Conservation (phyloP, 1,139 yeast genomes). For the Sugiyamaella castrensis region DNA sequence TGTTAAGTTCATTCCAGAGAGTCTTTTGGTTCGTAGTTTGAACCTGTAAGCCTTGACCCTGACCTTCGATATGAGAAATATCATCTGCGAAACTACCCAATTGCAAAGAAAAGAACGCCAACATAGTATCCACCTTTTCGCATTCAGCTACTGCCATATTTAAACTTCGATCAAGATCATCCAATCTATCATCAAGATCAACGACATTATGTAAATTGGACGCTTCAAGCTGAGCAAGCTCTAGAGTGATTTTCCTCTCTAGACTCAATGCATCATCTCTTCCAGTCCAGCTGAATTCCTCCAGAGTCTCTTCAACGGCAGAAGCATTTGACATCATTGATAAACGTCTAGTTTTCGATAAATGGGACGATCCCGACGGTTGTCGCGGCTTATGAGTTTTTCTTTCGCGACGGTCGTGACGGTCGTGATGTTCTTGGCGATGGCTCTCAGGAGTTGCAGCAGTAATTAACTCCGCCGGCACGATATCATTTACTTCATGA, state of each 20-base stretch:
- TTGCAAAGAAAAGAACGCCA: slow-evolving; percentile 57
- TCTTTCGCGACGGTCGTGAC: slow-evolving; percentile 1
- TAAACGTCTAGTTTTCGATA: slow-evolving; percentile 12
- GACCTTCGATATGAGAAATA: slow-evolving; percentile 66
- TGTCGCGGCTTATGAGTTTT: slow-evolving; percentile 9
- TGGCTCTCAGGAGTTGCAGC: background rate
- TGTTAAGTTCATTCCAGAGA: slow-evolving; percentile 65
- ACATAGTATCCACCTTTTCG: slow-evolving; percentile 55
- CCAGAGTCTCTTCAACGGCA: slow-evolving; percentile 61
- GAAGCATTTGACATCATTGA: slow-evolving; percentile 16
- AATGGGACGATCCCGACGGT: slow-evolving; percentile 11
- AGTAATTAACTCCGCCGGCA: slow-evolving; percentile 1
- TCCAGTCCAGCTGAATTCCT: slow-evolving; percentile 71
- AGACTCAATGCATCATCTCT: slow-evolving; percentile 59
- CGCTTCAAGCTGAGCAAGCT: slow-evolving; percentile 50
- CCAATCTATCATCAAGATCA: slow-evolving; percentile 43
- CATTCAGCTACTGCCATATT: slow-evolving; percentile 57
- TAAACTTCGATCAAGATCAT: slow-evolving; percentile 47
- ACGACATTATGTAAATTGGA: slow-evolving; percentile 50
- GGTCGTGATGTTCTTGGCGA: background rate
- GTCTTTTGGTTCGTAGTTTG: slow-evolving; percentile 76
- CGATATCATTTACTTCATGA: slow-evolving; percentile 1
- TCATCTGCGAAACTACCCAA: slow-evolving; percentile 62
- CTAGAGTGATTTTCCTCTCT: slow-evolving; percentile 54
- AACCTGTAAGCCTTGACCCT: slow-evolving; percentile 80